A percentile compares a stretch with the other conserved stretches of the same genome.
Evolutionary conservation across 2,329 filamentous ascomycete genomes (phyloP).

Genomic region (Hymenoscyphus fraxineus): DNA sequence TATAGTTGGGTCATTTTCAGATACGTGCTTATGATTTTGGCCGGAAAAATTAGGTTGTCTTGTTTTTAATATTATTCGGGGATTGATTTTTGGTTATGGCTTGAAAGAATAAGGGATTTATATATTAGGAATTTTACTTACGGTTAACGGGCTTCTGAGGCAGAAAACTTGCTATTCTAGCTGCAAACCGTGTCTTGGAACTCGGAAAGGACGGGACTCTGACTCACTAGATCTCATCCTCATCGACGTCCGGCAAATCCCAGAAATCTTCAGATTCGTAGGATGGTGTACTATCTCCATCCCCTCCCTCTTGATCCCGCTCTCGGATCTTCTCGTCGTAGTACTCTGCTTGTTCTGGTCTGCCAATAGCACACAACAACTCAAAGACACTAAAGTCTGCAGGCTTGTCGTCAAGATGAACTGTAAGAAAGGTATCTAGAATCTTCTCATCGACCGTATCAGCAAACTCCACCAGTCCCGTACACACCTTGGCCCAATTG

Average conservation of each 20-base stretch:
- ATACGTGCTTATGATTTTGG: not conserved
- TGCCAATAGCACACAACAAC: not conserved
- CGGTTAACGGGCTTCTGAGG: not conserved
- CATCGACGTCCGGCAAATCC: too few species aligned
- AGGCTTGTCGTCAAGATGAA: not conserved
- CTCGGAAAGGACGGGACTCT: too few species aligned
- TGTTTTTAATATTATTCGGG: not conserved
- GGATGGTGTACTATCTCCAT: too few species aligned
- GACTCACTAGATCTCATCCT: too few species aligned
- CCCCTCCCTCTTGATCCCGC: not conserved
- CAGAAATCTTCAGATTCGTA: too few species aligned
- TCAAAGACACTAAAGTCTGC: not conserved
- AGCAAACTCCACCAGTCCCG: not conserved
- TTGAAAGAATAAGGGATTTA: too few species aligned
- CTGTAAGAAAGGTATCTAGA: not conserved
- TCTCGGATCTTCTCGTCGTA: not conserved
- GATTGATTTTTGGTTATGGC: too few species aligned
- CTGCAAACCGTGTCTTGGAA: too few species aligned
- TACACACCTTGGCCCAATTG: not conserved
- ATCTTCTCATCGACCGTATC: not conserved
- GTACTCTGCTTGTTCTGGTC: not conserved
- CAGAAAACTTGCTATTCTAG: too few species aligned
- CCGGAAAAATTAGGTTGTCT: not conserved
- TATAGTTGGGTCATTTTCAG: not conserved
- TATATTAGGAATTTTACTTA: not conserved